Evolutionary conservation across 1,284 basidiomycete species (phyloP).

Genomic region (Tilletia walkeri): DNA sequence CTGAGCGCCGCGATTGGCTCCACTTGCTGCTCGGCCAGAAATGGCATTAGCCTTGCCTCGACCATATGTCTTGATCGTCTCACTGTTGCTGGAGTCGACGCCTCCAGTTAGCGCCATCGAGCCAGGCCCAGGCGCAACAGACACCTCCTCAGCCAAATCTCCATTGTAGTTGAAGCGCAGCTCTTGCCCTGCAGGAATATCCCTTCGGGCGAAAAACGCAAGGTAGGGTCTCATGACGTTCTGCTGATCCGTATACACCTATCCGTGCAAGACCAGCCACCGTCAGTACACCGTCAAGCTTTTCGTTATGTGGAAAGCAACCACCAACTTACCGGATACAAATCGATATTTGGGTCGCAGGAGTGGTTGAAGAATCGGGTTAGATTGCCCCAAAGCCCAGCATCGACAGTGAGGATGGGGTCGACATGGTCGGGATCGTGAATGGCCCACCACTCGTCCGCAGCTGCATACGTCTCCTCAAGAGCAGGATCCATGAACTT

Average conservation of each 20-base stretch:
- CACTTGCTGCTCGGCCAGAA: neutral
- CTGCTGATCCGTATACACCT: constrained; percentile 68
- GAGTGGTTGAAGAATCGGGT: constrained; percentile 63
- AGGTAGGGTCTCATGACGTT: constrained; percentile 63
- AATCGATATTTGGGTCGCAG: constrained; percentile 77
- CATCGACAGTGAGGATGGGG: constrained; percentile 32
- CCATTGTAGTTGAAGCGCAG: constrained; percentile 31
- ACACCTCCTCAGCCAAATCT: neutral
- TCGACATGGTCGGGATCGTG: constrained; percentile 62
- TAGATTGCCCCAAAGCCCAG: constrained; percentile 39
- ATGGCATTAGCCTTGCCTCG: no score
- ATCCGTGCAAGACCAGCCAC: neutral
- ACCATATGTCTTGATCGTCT: no score
- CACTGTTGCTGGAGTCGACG: neutral
- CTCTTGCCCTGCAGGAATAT: constrained; percentile 67
- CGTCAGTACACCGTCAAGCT: no score
- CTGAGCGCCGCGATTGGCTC: neutral
- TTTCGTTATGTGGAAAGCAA: neutral
- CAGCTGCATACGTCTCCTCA: constrained; percentile 38
- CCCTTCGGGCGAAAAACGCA: constrained; percentile 68
- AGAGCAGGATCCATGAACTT: constrained; percentile 52
- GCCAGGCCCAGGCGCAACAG: neutral
- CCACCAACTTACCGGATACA: constrained; percentile 59
- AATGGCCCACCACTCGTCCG: neutral
- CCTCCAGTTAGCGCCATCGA: no score